phyloP scores from a whole-genome alignment of 352 stramenopile species.

The Vaucheria bursata region DNA sequence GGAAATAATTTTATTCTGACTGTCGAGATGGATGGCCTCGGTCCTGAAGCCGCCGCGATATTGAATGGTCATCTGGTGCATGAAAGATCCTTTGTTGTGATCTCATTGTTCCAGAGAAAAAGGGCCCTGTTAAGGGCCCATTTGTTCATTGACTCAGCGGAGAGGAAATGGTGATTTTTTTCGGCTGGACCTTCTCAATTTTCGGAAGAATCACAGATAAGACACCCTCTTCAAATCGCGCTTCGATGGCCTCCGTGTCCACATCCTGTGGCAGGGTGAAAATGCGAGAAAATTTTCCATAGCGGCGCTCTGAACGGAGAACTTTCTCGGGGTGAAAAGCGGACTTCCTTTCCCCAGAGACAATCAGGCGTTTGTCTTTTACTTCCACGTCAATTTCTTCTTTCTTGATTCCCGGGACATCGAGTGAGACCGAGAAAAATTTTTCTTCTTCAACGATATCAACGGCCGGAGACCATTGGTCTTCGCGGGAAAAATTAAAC shows the following conservation, averaged over 20 bases:
- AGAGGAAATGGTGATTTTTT: too few relatives aligned
- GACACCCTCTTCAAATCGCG: not conserved
- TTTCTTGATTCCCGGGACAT: not conserved
- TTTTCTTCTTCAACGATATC: not conserved
- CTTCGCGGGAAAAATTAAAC: too few relatives aligned
- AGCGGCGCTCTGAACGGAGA: not conserved
- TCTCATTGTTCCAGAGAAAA: not conserved
- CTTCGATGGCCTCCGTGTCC: not conserved
- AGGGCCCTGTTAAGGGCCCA: not conserved
- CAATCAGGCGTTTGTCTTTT: not conserved
- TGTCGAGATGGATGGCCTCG: not conserved
- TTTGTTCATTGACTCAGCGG: too few relatives aligned
- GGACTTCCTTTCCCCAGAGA: not conserved
- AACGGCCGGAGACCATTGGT: not conserved
- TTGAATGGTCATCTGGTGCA: not conserved
- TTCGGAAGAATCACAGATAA: not conserved
- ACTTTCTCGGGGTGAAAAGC: not conserved
- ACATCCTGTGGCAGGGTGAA: not conserved
- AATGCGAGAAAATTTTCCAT: not conserved
- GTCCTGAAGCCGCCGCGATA: not conserved
- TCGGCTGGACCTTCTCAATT: not conserved
- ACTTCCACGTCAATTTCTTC: not conserved
- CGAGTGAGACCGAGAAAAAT: not conserved
- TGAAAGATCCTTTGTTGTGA: not conserved
- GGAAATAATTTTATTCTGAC: not conserved